Evolutionary conservation across 2,329 filamentous ascomycete genomes (phyloP), one percentile per base, ranked within the genome.

Genomic region (Diatrype stigma): DNA sequence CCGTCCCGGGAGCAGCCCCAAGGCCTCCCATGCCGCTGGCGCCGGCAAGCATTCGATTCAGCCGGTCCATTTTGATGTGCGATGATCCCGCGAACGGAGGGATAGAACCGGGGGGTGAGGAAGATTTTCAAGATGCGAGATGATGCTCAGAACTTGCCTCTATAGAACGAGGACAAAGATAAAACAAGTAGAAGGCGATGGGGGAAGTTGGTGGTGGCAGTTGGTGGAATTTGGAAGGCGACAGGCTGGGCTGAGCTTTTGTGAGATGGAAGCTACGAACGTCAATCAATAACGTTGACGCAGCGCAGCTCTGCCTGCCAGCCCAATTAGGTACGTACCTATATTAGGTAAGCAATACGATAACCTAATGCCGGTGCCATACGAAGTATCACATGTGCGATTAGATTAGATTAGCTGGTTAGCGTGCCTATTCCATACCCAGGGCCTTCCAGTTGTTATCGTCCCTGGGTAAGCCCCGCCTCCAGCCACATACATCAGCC

Each of bases 21-120:
- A 87, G 75, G 62, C 80, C 79, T 52, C 81, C 80, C 77, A 89
- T 86, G 62, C 85, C 84, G 62, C 84, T 81, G 64, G 63, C 64
- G 55, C 89, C 88, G 59, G 87, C 86, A 62, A 96, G 81, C 84
- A 96, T 87, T 70, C 88, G 85, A 74, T 89, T 91, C 72, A 96
- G 85, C 69, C 93, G 86, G 69, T 97, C 93, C 93, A 96, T 97
- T 53, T 59, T 77, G 62, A 53, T 48, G 23, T 28, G 40, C 40
- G 40, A 44, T 47, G 51, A 12, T 17, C 16, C 34, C n/a, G 34
- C 34, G 34, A 37, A 30, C 6, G 26, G 6, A 10, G 10, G 26
- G 26, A 30, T 30, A n/a, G 30, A 34, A 14, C 14, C 14, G 30
- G 14, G 30, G 30, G 30, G 34, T 16, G 34, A 17, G 14, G n/a